Evolutionary conservation across 768 basidiomycete species (phyloP).

Genomic region (Phaffia tasmanica): DNA sequence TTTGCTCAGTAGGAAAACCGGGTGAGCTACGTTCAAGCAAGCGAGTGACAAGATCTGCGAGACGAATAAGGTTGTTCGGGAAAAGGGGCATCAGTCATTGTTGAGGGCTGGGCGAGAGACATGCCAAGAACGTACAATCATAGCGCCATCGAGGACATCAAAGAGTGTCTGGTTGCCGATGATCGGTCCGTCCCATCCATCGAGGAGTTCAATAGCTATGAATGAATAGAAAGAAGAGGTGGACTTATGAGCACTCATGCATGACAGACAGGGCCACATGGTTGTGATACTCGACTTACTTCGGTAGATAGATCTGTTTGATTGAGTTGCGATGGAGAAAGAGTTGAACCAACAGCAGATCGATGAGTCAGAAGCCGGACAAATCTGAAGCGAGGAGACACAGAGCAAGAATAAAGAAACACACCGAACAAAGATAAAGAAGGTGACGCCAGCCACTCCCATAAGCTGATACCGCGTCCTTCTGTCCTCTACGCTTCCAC

Average conservation of each 20-base stretch:
- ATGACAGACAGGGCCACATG: not conserved
- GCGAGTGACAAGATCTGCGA: slow-evolving; percentile 8
- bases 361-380: not conserved
- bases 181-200: slow-evolving; percentile 8
- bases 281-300: not conserved
- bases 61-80: not conserved
- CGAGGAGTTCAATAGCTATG: slow-evolving; percentile 4
- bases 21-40: slow-evolving; percentile 9
- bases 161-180: slow-evolving; percentile 19
- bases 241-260: not conserved
- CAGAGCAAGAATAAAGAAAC: not conserved
- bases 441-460: not conserved
- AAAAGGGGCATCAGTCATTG: not conserved
- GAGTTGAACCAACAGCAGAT: no score
- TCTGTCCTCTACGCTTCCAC: not conserved
- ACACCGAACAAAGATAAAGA: slow-evolving; percentile 13
- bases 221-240: no score
- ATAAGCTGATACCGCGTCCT: slow-evolving; percentile 1
- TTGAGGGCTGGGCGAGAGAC: not conserved
- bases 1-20: not conserved
- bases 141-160: slow-evolving; percentile 13
- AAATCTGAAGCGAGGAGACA: not conserved
- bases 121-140: slow-evolving; percentile 3
- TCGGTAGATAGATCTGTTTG: not conserved
- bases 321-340: not conserved